A percentile compares a stretch with the other conserved stretches of the same genome.
Evolutionary conservation across 2,329 filamentous ascomycete species (phyloP).

Genomic region (Colletotrichum plurivorum): DNA sequence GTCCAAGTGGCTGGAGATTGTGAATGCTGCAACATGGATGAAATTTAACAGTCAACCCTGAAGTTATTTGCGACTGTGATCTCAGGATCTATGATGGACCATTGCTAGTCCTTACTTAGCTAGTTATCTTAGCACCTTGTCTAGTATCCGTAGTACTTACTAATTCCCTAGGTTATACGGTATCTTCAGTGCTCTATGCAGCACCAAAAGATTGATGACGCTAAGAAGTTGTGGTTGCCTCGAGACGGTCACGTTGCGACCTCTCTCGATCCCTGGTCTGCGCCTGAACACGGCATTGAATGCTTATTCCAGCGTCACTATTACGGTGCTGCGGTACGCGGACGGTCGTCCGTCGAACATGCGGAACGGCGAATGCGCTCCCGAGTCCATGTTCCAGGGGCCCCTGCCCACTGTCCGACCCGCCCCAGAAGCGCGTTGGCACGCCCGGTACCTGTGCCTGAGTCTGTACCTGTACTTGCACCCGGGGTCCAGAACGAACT

Average conservation of each 20-base stretch:
- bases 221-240: not conserved
- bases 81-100: too few species aligned
- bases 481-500: conserved; percentile 25
- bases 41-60: not conserved
- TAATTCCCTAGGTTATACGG: too few species aligned
- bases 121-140: too few species aligned
- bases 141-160: too few species aligned
- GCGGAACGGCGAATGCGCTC: conserved; percentile 31
- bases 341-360: conserved; percentile 4
- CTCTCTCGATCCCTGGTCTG: conserved; percentile 6
- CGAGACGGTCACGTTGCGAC: conserved; percentile 13
- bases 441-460: conserved; percentile 17
- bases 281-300: conserved; percentile 15
- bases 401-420: conserved; percentile 31
- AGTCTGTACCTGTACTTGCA: not conserved
- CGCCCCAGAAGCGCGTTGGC: conserved; percentile 33
- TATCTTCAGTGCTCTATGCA: too few species aligned
- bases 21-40: not conserved
- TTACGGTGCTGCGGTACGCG: not conserved
- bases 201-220: too few species aligned
- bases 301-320: conserved; percentile 9
- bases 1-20: not conserved
- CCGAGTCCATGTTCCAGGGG: conserved; percentile 31
- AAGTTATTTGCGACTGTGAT: not conserved
- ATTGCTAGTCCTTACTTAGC: too few species aligned